phyloP scores from a whole-genome alignment of 768 basidiomycete genomes.

The Mycena belliarum region DNA sequence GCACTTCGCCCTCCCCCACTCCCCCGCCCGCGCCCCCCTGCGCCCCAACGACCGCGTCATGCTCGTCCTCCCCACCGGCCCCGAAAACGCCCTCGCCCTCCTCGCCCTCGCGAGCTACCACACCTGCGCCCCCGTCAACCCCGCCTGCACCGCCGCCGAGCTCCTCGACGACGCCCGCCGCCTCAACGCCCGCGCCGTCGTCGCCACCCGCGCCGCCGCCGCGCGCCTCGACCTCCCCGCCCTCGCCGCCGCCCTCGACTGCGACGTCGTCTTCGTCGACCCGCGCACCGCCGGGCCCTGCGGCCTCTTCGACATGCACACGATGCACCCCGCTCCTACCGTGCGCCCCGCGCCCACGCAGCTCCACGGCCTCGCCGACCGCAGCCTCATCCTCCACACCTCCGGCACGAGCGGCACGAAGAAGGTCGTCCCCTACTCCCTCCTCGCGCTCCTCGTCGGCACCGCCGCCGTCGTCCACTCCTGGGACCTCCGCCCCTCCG shows the following conservation, averaged over 20 bases:
- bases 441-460: conserved; percentile 44
- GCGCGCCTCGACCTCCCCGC: conserved; percentile 38
- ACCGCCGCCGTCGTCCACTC: conserved; percentile 45
- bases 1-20: conserved; percentile 40
- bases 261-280: conserved; percentile 40
- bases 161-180: conserved; percentile 43
- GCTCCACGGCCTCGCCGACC: conserved; percentile 42
- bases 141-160: conserved; percentile 45
- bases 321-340: conserved; percentile 25
- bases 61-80: conserved; percentile 45
- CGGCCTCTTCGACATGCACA: conserved; percentile 42
- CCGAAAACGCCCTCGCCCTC: conserved; percentile 48
- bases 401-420: conserved; percentile 60
- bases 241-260: conserved; percentile 36
- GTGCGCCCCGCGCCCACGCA: conserved; percentile 27
- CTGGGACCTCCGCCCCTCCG: conserved; percentile 38
- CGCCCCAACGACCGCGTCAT: conserved; percentile 49
- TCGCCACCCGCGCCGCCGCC: conserved; percentile 42
- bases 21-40: conserved; percentile 28
- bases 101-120: conserved; percentile 44
- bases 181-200: conserved; percentile 40
- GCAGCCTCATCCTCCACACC: conserved; percentile 58
- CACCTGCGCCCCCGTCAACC: conserved; percentile 49
- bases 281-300: conserved; percentile 34
- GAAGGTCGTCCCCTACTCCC: conserved; percentile 48